Evolutionary conservation across 176 grass and related monocot genomes (phyloP), one percentile per base, ranked within the genome.

Genomic region (Musa beccarii): DNA sequence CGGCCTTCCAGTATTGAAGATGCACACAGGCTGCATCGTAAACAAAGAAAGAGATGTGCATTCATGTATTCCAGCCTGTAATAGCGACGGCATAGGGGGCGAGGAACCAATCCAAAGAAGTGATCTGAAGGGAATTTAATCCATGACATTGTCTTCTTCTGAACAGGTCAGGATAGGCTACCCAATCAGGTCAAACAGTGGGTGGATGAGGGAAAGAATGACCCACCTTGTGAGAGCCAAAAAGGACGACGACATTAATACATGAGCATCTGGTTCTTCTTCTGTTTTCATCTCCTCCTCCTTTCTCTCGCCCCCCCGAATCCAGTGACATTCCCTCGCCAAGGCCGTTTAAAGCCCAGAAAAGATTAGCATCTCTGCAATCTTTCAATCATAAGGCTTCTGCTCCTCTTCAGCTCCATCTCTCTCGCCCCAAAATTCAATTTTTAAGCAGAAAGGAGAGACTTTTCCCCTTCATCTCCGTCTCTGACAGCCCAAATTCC

Each of bases 161-260:
- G 28, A 69, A 34, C 66, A 69, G 20, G 5, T 50, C 17, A 10
- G 28, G 49, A 34, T 34, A 69, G 20, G 5, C 4, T 28, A 21
- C 63, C 63, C 24, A 11, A 49, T 69, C 49, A 70, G 43, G 68
- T 70, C 68, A 70, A 70, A 70, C 68, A 70, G 43, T 70, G 4
- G 43, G 10, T 8, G 16, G 22, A 19, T 8, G 9, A 0, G 20
- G 34, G 3, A 51, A 13, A 69, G 63, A 66, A 66, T 3, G 11
- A 26, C 22, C 63, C 57, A 66, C 63, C 63, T 12, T 8, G 10
- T 19, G 10, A 22, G 20, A 22, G n/a, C 19, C 8, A 23, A 63
- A 63, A 3, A 63, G 22, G 20, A 10, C 9, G 23, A 66, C 22
- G 63, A 66, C 63, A 66, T 66, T 63, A 20, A 63, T 8, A 50